Base-by-base conservation (phyloP, 805 yeast species). In the Yamadazyma kitorensis region DNA sequence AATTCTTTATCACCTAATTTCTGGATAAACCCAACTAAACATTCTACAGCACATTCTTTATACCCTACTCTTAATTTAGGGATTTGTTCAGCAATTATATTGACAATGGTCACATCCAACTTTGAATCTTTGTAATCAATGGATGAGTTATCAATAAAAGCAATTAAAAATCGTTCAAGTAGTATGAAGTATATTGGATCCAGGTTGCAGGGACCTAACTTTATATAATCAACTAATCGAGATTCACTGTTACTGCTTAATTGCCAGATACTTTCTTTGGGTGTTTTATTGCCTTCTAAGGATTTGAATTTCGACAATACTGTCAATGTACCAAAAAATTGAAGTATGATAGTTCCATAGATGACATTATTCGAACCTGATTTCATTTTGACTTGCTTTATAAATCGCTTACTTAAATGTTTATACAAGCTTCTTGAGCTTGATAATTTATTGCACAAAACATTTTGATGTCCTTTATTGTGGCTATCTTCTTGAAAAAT, bases 141-240 rank as follows among this genome's bases (percentile, higher is more conserved):
- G 14, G 34, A 31, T 11, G 29, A 18, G n/a, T 29, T 17, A 2
- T 26, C 24, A 6, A 29, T 20, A 12, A 39, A 17, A 4, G 27
- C 10, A 2, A 34, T 32, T 20, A 66, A 54, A 19, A 66, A 48
- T 2, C 44, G 35, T 2, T 34, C 33, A 13, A 67, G 31, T 7
- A 48, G 30, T 2, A 39, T 37, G 44, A 75, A 83, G 48, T 77
- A 81, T 0, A 58, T 43, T 0, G 79, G 71, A 18, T 64, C 59
- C 32, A 84, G 76, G 31, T 65, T 67, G 29, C 80, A 63, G 2
- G 76, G 74, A 0, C 87, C 83, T 10, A 77, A 41, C 9, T 59
- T 59, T 14, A 83, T 44, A 41, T 80, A 70, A 0, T 59, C 69
- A 1, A 63, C 29, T 8, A 83, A 48, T 38, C 68, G 69, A 1